A percentile compares a stretch with the other conserved stretches of the same genome.
Evolutionary conservation across 257 asterid genomes (phyloP).

Genomic region (Solanum okadae): DNA sequence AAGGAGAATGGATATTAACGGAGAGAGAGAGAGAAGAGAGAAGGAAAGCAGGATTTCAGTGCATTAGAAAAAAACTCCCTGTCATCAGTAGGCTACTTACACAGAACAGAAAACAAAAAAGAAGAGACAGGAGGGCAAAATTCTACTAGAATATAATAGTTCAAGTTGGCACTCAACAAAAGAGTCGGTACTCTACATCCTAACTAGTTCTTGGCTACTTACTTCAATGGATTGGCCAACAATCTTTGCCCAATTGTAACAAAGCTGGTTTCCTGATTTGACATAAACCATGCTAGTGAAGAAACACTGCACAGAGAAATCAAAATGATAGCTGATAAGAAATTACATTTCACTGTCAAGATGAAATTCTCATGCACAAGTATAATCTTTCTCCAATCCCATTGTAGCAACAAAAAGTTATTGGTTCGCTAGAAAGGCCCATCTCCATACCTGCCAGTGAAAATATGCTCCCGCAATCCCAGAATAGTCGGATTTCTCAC

Average conservation of each 20-base stretch:
- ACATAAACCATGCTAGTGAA: slow-evolving; percentile 98
- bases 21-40: neutral
- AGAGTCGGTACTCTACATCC: neutral
- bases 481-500: slow-evolving; percentile 89
- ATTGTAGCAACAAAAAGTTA: neutral
- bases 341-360: neutral
- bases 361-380: neutral
- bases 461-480: slow-evolving; percentile 94
- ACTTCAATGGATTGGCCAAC: slow-evolving; percentile 94
- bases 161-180: slow-evolving; percentile 4
- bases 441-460: slow-evolving; percentile 74
- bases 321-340: neutral
- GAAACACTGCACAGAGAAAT: slow-evolving; percentile 62
- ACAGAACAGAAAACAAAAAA: neutral
- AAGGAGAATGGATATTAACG: neutral
- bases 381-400: neutral
- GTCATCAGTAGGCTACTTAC: neutral
- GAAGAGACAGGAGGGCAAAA: neutral
- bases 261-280: slow-evolving; percentile 84
- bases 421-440: neutral
- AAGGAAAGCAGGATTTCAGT: neutral
- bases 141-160: neutral
- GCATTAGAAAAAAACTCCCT: neutral
- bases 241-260: slow-evolving; percentile 96
- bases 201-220: slow-evolving; percentile 24